Percentiles rank a stretch among this genome's conserved stretches.
These are phyloP conservation scores for Pseudogymnoascus sp. DNA, from an alignment of 2,329 filamentous ascomycete genomes.

Conservation along the genomic window DNA sequence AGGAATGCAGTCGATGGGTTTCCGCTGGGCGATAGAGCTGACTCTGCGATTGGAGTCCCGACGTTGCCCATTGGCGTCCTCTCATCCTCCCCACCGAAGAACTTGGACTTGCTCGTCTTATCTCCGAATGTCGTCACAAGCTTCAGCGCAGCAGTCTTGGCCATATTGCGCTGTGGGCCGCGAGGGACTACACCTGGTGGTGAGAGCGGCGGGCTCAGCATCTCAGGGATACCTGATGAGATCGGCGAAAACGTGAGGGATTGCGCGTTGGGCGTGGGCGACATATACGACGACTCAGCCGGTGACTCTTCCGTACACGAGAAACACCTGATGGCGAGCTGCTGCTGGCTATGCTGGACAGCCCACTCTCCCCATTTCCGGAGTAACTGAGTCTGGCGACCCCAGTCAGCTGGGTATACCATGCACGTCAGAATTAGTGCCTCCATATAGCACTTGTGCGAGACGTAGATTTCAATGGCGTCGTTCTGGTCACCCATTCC, in stretches of 20 bases:
- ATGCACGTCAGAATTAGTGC: conserved; percentile 81
- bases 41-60: conserved; percentile 81
- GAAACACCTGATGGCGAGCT: conserved; percentile 86
- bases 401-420: conserved; percentile 78
- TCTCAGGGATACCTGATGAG: conserved; percentile 49
- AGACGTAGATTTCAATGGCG: conserved; percentile 92
- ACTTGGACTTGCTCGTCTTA: conserved; percentile 50
- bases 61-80: conserved; percentile 71
- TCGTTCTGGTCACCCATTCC: conserved; percentile 89
- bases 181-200: conserved; percentile 53
- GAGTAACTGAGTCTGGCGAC: conserved; percentile 77
- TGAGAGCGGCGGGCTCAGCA: conserved; percentile 64
- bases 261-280: conserved; percentile 72
- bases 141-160: conserved; percentile 77
- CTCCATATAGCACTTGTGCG: conserved; percentile 85
- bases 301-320: conserved; percentile 82
- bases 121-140: conserved; percentile 83
- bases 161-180: conserved; percentile 50
- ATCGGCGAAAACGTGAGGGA: conserved; percentile 48
- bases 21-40: conserved; percentile 62
- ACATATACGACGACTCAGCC: conserved; percentile 70
- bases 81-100: conserved; percentile 51
- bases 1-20: conserved; percentile 56
- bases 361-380: conserved; percentile 93
- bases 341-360: conserved; percentile 75